These are phyloP conservation scores for Cladobotryum mycophilum DNA, from an alignment of 2,329 filamentous ascomycete genomes.

Conservation along the genomic window DNA sequence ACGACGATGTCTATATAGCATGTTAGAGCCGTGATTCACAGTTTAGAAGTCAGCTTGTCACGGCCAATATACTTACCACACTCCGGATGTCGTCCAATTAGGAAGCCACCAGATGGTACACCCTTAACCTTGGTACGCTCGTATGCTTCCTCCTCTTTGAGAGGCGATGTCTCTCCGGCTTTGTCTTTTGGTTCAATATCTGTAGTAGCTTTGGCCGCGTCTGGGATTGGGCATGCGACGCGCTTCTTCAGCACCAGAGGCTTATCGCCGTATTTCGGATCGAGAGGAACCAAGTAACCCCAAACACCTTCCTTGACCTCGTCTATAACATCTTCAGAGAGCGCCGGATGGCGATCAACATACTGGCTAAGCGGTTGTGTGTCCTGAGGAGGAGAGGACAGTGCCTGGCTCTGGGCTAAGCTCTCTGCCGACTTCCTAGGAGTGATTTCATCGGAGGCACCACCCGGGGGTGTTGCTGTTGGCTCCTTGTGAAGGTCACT, in stretches of 20 bases:
- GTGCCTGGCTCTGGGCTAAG: conserved; percentile 37
- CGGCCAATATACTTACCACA: conserved; percentile 59
- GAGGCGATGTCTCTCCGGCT: conserved; percentile 36
- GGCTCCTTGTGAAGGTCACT: conserved; percentile 58
- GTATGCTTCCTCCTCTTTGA: conserved; percentile 52
- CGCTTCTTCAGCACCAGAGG: conserved; percentile 70
- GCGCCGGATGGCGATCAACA: conserved; percentile 61
- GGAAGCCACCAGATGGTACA: conserved; percentile 70
- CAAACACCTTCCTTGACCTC: conserved; percentile 82
- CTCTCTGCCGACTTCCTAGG: conserved; percentile 46
- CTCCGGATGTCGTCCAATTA: conserved; percentile 89
- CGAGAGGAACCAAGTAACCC: conserved; percentile 86
- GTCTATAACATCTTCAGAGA: conserved; percentile 78
- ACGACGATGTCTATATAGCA: conserved; percentile 56
- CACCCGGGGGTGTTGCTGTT: conserved; percentile 63
- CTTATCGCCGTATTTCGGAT: conserved; percentile 59
- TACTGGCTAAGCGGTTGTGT: conserved; percentile 62
- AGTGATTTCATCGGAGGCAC: conserved; percentile 48
- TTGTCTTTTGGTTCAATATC: conserved; percentile 25
- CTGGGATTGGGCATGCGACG: conserved; percentile 58
- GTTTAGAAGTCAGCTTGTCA: neutral
- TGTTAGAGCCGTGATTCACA: conserved; percentile 2
- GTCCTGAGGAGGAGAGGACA: conserved; percentile 60
- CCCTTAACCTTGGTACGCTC: conserved; percentile 56
- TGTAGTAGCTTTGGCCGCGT: conserved; percentile 31